phyloP scores from a whole-genome alignment of 495 filamentous ascomycete genomes.

The Echria macrotheca region DNA sequence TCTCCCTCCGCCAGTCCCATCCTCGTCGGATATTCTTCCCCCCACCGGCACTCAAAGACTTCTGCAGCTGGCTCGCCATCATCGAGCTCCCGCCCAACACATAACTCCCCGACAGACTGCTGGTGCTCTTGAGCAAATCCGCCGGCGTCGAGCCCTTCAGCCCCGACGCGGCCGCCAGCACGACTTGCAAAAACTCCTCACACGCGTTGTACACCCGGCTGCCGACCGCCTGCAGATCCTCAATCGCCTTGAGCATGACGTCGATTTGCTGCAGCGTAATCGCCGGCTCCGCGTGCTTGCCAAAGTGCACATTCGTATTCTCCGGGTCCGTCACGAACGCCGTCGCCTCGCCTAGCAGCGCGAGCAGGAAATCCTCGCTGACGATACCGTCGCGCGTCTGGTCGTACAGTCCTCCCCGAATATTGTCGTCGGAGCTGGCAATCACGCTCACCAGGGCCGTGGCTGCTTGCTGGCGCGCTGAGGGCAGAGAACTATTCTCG shows the following conservation, averaged over 20 bases:
- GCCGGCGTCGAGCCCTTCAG: slow-evolving; percentile 51
- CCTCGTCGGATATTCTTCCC: slow-evolving; percentile 53
- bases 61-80: slow-evolving; percentile 57
- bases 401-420: slow-evolving; percentile 82
- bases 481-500: slow-evolving; percentile 22
- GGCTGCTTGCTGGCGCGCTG: slow-evolving; percentile 57
- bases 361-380: slow-evolving; percentile 77
- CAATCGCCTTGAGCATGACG: slow-evolving; percentile 68
- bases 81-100: slow-evolving; percentile 66
- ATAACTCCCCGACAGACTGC: slow-evolving; percentile 49
- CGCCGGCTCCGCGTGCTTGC: slow-evolving; percentile 25
- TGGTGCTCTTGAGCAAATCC: slow-evolving; percentile 61
- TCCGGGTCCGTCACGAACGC: slow-evolving; percentile 62
- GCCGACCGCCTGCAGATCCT: slow-evolving; percentile 75
- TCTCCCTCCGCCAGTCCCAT: slow-evolving; percentile 79
- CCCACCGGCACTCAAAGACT: slow-evolving; percentile 31
- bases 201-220: slow-evolving; percentile 62
- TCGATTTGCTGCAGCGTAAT: slow-evolving; percentile 64
- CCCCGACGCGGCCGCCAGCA: slow-evolving; percentile 39
- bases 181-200: slow-evolving; percentile 62
- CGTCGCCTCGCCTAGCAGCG: slow-evolving; percentile 75
- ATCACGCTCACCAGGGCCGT: slow-evolving; percentile 72
- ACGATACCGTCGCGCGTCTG: slow-evolving; percentile 70
- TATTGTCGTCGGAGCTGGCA: slow-evolving; percentile 76
- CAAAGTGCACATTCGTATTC: slow-evolving; percentile 23